Base-by-base conservation (phyloP, 202 grass and related monocot genomes). In the Musa balbisiana region DNA sequence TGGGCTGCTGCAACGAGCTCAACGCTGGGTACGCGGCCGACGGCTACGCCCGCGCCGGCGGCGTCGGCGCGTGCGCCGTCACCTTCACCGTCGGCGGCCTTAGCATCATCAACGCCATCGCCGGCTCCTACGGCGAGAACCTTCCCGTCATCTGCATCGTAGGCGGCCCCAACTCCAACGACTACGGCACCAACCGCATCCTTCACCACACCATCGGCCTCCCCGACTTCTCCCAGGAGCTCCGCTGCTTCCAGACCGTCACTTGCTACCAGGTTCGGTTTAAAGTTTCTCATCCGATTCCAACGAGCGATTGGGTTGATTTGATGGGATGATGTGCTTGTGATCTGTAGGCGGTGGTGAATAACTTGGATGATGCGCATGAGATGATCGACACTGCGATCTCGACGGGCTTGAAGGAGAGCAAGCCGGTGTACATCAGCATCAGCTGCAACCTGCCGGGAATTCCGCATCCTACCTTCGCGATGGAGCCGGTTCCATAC, bases 1-100 rank as follows among this genome's bases (percentile, higher is more conserved):
- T 58, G 55, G 89, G 88, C 0, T 96, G 92, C 86, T 96, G 92
- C 88, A 96, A 96, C 89, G 92, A 96, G 87, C 92, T 96, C 82
- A 96, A 96, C 87, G 89, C 92, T 0, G 92, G 89, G 0, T 89
- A 96, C 80, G 92, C 92, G 11, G 87, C 92, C 63, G 92, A 92
- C 81, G 89, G 92, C 2, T 92, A 92, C 75, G 84, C 92, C 14
- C 86, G 92, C 1, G 76, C 86, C 5, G 80, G 87, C 22, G 89
- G 49, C 75, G 92, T 92, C 0, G 87, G 89, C 29, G 92, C 92
- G 11, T 96, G 87, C 80, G 92, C 79, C 17, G 78, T 96, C 76
- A 96, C 92, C 51, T 96, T 96, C 81, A 88, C 92, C 74, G 92
- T 96, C 53, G 89, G 92, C 29, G 89, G 89, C 0, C 83, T 96